Evolutionary conservation across 495 filamentous ascomycete genomes (phyloP), one percentile per base, ranked within the genome.

Genomic region (Tuber microsphaerosporum): DNA sequence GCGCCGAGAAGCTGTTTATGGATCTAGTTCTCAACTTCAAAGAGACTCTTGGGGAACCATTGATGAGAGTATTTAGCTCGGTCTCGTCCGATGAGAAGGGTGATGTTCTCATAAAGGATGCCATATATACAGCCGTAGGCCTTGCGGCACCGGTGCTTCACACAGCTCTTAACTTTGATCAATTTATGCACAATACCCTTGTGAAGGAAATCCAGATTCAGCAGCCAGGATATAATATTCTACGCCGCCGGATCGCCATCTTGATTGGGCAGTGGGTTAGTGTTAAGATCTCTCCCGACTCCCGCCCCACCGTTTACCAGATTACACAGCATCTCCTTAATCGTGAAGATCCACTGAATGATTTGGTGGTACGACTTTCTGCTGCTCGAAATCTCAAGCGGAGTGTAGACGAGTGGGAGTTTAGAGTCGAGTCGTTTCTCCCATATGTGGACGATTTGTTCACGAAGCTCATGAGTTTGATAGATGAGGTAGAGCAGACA

Each of bases 1-100:
- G 95, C 81, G 91, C 94, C 0, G 94, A 98, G 84, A 96, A 94
- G 83, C 87, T 99, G 22, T 97, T 97, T 83, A 87, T 98, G 79
- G 95, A 97, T 78, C 87, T 99, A 1, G 88, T 97, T 39, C 92
- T 91, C 51, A 90, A 97, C 83, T 94, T 92, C 86, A 96, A 93
- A 82, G 86, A 90, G 34, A 84, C 95, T 31, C 86, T 97, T 5
- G 87, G 92, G 41, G 87, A 89, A 48, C 93, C 93, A 2, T 85
- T 99, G 16, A 83, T 97, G 75, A 86, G 86, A 17, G 93, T 97
- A 71, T 97, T 97, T 83, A 85, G 89, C 70, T 88, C 88, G 1
- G 90, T 92, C 73, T 89, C 91, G 71, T 88, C 91, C 86, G 85
- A 88, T 81, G 87, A 89, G 45, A 88, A 89, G 71, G 88, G 90